Base-by-base conservation (phyloP, 2,329 filamentous ascomycete genomes). In the Colletotrichum destructivum region DNA sequence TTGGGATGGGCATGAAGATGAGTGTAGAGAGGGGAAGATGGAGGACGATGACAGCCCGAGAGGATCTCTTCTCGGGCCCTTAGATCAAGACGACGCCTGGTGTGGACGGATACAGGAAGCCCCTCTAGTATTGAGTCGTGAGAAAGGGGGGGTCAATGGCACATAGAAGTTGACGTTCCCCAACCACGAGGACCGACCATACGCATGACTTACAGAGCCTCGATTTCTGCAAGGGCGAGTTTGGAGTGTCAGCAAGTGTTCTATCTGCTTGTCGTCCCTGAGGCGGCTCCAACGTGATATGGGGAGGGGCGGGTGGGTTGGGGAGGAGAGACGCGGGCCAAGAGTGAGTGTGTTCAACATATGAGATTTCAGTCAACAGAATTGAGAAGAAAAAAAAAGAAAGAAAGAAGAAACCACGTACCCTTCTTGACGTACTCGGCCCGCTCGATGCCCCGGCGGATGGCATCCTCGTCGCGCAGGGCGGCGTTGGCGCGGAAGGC, bases 401-500 rank as follows among this genome's bases (percentile, higher is more conserved):
- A 59, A 65, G 47, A 75, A 62, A 62, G 62, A 13, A 21, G 38
- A 56, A 23, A 44, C 12, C 71, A 57, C 68, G n/a, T 78, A 94
- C 94, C 94, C 87, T 97, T 98, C 82, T 94, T 97, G 4, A 98
- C 94, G 81, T 93, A 98, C 75, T 97, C 90, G 0, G 95, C 96
- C 72, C 92, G 87, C 51, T 89, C 87, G 67, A 99, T 94, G 0
- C 91, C 93, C 72, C 91, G 87, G 52, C 87, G 88, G 61, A 99
- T 98, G 77, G 94, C 88, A 9, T 88, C 89, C 73, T 96, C 92
- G 75, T 96, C 91, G 2, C 85, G 87, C 69, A 98, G 79, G 51
- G 87, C 82, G 2, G 91, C 89, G 76, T 97, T 94, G 57, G 90
- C 90, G 75, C 91, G 89, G 83, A 98, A 99, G 0, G 96, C 96